These are phyloP conservation scores for Anthoceros angustus DNA, from an alignment of 225 moss, liverwort and hornwort species.

Conservation along the genomic window DNA sequence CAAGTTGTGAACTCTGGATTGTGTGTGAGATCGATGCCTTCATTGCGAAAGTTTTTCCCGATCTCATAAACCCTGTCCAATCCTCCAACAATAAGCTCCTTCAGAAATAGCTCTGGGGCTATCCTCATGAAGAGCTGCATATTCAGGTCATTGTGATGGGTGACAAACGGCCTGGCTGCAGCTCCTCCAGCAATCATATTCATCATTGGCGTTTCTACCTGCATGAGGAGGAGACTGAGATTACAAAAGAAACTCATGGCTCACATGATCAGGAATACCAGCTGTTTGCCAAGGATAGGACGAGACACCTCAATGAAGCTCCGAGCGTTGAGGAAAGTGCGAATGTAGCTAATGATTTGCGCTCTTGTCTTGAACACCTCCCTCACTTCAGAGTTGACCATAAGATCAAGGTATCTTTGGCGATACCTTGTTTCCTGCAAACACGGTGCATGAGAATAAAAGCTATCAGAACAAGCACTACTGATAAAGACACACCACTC, in stretches of 20 bases:
- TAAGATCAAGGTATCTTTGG: conserved; percentile 74
- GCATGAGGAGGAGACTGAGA: background rate
- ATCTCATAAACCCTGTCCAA: conserved; percentile 94
- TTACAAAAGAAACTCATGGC: background rate
- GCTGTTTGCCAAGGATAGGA: background rate
- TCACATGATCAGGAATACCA: background rate
- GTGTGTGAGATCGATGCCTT: conserved; percentile 91
- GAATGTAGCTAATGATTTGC: conserved; percentile 56
- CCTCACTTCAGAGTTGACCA: conserved; percentile 71
- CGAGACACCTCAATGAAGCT: conserved; percentile 61
- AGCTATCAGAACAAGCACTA: background rate
- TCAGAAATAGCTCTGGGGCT: conserved; percentile 74
- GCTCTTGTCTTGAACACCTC: conserved; percentile 79
- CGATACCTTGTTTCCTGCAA: conserved; percentile 83
- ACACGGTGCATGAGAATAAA: background rate
- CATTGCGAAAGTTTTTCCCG: conserved; percentile 89
- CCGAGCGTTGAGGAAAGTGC: conserved; percentile 47
- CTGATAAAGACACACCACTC: conserved; percentile 7
- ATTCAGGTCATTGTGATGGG: conserved; percentile 90
- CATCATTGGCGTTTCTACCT: conserved; percentile 99
- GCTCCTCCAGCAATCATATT: conserved; percentile 95
- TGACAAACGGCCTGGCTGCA: conserved; percentile 82
- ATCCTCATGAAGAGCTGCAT: conserved; percentile 83
- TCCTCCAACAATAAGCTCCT: conserved; percentile 83
- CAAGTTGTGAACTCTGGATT: conserved; percentile 94